A percentile compares a stretch with the other conserved stretches of the same genome.
Evolutionary conservation across 1,139 yeast genomes (phyloP).

Genomic region (Yamadazyma triangularis): DNA sequence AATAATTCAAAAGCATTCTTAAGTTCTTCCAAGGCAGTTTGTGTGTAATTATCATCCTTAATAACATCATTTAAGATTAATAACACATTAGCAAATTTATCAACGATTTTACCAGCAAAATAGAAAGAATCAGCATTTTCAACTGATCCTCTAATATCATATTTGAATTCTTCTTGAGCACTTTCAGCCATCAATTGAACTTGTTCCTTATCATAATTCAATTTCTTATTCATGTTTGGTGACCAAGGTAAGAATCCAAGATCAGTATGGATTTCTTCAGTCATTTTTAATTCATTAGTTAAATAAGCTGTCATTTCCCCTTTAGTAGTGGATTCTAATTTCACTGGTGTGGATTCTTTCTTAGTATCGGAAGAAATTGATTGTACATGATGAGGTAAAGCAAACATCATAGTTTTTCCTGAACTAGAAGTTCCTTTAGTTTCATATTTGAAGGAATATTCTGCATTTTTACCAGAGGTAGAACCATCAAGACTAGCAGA

Average conservation of each 20-base stretch:
- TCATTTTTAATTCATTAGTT: conserved; percentile 45
- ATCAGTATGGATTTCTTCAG: conserved; percentile 45
- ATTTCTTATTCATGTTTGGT: conserved; percentile 19
- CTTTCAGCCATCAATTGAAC: conserved; percentile 47
- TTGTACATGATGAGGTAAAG: conserved; percentile 67
- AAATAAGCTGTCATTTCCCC: conserved; percentile 63
- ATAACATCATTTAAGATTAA: conserved; percentile 60
- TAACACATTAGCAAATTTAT: conserved; percentile 69
- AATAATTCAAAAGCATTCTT: conserved; percentile 52
- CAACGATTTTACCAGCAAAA: conserved; percentile 66
- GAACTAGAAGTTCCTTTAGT: conserved; percentile 51
- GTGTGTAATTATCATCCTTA: conserved; percentile 47
- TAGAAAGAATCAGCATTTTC: conserved; percentile 51
- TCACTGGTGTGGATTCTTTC: conserved; percentile 42
- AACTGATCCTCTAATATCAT: conserved; percentile 51
- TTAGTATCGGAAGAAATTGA: conserved; percentile 40
- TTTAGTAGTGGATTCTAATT: conserved; percentile 56
- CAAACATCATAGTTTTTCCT: conserved; percentile 55
- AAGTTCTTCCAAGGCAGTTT: conserved; percentile 42
- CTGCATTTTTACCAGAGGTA: conserved; percentile 34
- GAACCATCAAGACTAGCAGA: conserved; percentile 28
- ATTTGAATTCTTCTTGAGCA: conserved; percentile 56
- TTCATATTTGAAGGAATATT: conserved; percentile 49
- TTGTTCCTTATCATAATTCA: conserved; percentile 49
- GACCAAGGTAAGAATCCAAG: conserved; percentile 64